Conservation (phyloP, 2,329 filamentous ascomycete species). For the Penicillium brasilianum region DNA sequence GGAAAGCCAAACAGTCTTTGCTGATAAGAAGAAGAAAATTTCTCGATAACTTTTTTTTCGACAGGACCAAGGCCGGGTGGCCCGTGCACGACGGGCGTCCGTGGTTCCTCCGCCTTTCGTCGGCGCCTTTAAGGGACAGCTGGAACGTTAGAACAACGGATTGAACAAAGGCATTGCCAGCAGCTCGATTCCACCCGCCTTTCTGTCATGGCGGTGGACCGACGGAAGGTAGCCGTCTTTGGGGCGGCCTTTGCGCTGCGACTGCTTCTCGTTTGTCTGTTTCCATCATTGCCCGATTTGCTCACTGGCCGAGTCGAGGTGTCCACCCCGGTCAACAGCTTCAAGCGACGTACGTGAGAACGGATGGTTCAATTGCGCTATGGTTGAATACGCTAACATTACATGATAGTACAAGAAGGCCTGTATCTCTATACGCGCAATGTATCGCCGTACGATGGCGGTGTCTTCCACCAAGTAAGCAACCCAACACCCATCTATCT, state of each 20-base stretch:
- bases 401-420: constrained; percentile 81
- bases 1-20: constrained; percentile 30
- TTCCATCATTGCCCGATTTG: constrained; percentile 82
- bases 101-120: constrained; percentile 25
- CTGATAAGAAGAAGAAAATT: constrained; percentile 46
- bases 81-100: constrained; percentile 38
- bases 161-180: neutral
- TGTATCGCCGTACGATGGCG: constrained; percentile 95
- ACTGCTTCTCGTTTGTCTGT: constrained; percentile 76
- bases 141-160: constrained; percentile 14
- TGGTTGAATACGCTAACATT: constrained; percentile 14
- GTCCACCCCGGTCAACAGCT: constrained; percentile 95
- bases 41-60: constrained; percentile 45
- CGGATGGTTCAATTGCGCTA: neutral
- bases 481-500: neutral
- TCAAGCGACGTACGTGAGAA: constrained; percentile 78
- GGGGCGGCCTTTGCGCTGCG: constrained; percentile 76
- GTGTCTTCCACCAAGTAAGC: constrained; percentile 71
- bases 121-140: constrained; percentile 25
- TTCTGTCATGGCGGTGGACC: constrained; percentile 57
- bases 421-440: constrained; percentile 95
- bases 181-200: constrained; percentile 10
- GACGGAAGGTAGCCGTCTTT: constrained; percentile 71
- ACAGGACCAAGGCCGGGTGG: constrained; percentile 33
- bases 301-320: constrained; percentile 92